Conservation (phyloP, 2,329 filamentous ascomycete species). For the Penicillium verrucosum region DNA sequence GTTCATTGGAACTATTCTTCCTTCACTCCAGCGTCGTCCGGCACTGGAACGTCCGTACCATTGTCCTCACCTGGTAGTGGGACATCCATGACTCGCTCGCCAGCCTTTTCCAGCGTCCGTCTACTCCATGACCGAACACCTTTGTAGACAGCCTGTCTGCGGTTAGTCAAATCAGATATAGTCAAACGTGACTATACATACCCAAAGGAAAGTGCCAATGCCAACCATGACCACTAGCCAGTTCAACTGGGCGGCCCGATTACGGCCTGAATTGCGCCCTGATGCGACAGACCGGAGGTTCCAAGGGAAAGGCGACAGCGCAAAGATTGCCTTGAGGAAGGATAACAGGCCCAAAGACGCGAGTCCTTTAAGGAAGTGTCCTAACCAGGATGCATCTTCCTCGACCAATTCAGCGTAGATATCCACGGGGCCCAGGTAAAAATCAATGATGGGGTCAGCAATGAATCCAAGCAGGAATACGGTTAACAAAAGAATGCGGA, state of each 20-base stretch:
- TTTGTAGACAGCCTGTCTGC: slow-evolving; percentile 70
- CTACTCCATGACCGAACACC: slow-evolving; percentile 71
- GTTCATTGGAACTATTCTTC: slow-evolving; percentile 34
- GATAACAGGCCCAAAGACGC: slow-evolving; percentile 86
- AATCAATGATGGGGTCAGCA: slow-evolving; percentile 85
- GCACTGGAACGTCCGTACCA: slow-evolving; percentile 36
- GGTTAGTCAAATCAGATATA: slow-evolving; percentile 17
- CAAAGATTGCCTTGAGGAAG: slow-evolving; percentile 74
- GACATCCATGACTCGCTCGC: slow-evolving; percentile 79
- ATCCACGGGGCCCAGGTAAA: slow-evolving; percentile 76
- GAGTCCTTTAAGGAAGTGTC: slow-evolving; percentile 85
- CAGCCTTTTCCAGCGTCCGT: slow-evolving; percentile 69
- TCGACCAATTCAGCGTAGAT: slow-evolving; percentile 49
- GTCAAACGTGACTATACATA: slow-evolving; percentile 46
- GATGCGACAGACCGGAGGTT: slow-evolving; percentile 64
- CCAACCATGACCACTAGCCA: slow-evolving; percentile 78
- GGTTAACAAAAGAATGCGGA: slow-evolving; percentile 65
- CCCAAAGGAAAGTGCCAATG: slow-evolving; percentile 71
- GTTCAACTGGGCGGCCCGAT: slow-evolving; percentile 73
- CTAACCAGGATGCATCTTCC: slow-evolving; percentile 64
- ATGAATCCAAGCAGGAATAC: slow-evolving; percentile 86
- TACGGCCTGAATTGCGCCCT: slow-evolving; percentile 62
- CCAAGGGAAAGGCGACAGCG: slow-evolving; percentile 70
- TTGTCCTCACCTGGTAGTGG: slow-evolving; percentile 53
- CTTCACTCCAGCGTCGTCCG: slow-evolving; percentile 35